Conservation (phyloP, 2,329 filamentous ascomycete species). For the Chalara sp. region DNA sequence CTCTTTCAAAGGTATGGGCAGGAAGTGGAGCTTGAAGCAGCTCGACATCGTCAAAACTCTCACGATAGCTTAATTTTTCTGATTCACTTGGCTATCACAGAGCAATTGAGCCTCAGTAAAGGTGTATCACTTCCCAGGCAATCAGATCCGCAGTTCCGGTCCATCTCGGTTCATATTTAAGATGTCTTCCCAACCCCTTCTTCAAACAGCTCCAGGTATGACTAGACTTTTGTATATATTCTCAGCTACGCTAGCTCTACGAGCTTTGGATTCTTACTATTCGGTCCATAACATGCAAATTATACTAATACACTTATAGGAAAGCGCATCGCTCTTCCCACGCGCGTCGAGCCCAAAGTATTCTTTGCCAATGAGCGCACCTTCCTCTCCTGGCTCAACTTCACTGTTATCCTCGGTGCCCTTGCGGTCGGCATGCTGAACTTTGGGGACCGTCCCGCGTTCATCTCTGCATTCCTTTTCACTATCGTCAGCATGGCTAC, state of each 20-base stretch:
- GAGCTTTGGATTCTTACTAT: too few species aligned
- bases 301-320: conserved; percentile 43
- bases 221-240: background rate
- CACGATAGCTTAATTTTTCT: too few species aligned
- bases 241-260: too few species aligned
- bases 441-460: conserved; percentile 90
- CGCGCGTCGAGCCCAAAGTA: conserved; percentile 97
- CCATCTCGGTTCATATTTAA: background rate
- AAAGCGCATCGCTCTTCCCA: conserved; percentile 97
- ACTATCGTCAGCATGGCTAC: conserved; percentile 89
- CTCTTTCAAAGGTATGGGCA: too few species aligned
- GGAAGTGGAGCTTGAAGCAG: too few species aligned
- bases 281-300: background rate
- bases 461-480: conserved; percentile 90
- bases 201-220: conserved; percentile 86
- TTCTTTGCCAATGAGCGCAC: conserved; percentile 99
- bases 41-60: too few species aligned
- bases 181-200: conserved; percentile 95
- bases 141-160: too few species aligned
- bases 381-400: conserved; percentile 99
- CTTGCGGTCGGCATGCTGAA: conserved; percentile 96
- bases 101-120: too few species aligned
- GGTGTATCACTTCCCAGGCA: too few species aligned
- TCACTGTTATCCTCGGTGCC: conserved; percentile 95
- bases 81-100: too few species aligned